phyloP scores from a whole-genome alignment of 2,329 filamentous ascomycete species.

The Fusarium paranaense region DNA sequence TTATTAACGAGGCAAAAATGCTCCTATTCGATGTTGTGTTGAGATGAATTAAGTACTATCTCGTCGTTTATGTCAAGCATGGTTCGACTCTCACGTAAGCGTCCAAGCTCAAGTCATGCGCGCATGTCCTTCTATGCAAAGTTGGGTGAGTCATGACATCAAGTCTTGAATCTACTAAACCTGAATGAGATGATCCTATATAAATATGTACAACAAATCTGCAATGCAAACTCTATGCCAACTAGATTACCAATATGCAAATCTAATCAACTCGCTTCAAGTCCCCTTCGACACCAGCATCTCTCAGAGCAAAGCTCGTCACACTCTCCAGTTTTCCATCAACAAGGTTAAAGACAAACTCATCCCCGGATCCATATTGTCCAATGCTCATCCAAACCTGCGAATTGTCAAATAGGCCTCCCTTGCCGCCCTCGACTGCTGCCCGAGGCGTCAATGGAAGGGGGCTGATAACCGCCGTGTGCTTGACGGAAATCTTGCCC shows the following conservation, averaged over 20 bases:
- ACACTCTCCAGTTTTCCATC: slow-evolving; percentile 23
- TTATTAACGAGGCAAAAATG: too few relatives aligned
- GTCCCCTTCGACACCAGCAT: neutral
- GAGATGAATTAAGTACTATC: too few relatives aligned
- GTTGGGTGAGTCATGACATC: too few relatives aligned
- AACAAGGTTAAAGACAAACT: slow-evolving; percentile 22
- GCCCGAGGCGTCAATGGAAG: slow-evolving; percentile 5
- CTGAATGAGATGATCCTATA: too few relatives aligned
- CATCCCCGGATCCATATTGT: slow-evolving; percentile 2
- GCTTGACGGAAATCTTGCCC: slow-evolving; percentile 11
- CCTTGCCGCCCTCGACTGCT: slow-evolving; percentile 21
- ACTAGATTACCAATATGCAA: neutral
- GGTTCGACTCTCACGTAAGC: too few relatives aligned
- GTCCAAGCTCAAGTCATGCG: neutral
- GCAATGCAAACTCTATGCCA: neutral
- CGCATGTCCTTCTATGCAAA: neutral
- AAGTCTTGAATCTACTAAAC: neutral
- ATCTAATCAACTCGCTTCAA: slow-evolving; percentile 7
- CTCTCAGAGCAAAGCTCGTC: neutral
- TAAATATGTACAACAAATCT: neutral
- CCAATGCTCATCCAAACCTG: slow-evolving; percentile 16
- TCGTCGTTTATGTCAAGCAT: too few relatives aligned
- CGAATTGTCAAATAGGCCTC: slow-evolving; percentile 22
- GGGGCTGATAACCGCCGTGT: neutral
- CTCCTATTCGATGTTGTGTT: too few relatives aligned